Evolutionary conservation across 345 rosid genomes (phyloP).

Genomic region (Geranium brycei): DNA sequence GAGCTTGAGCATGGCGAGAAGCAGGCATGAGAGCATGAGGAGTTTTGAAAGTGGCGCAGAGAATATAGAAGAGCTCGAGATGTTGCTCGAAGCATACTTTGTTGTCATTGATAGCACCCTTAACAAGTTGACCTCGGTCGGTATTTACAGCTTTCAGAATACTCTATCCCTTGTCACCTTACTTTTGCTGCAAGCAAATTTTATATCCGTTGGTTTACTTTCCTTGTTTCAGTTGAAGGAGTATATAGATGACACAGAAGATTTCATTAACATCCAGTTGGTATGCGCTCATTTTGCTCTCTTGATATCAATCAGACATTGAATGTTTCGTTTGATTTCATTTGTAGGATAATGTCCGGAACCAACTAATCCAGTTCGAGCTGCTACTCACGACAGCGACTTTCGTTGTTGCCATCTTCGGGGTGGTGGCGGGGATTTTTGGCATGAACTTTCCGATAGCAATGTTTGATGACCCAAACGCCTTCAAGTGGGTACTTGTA

Average conservation of each 20-base stretch:
- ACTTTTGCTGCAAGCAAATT: no score
- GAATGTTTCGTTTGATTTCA: neutral
- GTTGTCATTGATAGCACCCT: conserved; percentile 91
- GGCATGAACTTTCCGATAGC: conserved; percentile 81
- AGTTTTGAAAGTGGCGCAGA: conserved; percentile 65
- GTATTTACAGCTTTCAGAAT: conserved; percentile 23
- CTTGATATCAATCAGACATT: neutral
- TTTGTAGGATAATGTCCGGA: conserved; percentile 84
- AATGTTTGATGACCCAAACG: conserved; percentile 48
- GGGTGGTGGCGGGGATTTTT: conserved; percentile 92
- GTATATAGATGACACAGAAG: conserved; percentile 94
- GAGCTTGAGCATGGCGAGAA: conserved; percentile 78
- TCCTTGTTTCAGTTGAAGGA: conserved; percentile 67
- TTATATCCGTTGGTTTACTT: no score
- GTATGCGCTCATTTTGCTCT: conserved; percentile 20
- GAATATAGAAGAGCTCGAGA: conserved; percentile 86
- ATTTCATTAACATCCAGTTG: conserved; percentile 95
- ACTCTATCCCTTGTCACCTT: neutral
- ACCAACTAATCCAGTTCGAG: conserved; percentile 94
- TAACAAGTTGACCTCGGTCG: conserved; percentile 63
- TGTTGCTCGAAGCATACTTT: conserved; percentile 98
- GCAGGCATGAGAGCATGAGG: conserved; percentile 81
- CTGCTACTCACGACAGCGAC: conserved; percentile 83
- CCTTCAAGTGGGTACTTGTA: conserved; percentile 82
- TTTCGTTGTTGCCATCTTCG: conserved; percentile 89